Conservation (phyloP, 768 basidiomycete species). For the Clitopilus passeckerianus region DNA sequence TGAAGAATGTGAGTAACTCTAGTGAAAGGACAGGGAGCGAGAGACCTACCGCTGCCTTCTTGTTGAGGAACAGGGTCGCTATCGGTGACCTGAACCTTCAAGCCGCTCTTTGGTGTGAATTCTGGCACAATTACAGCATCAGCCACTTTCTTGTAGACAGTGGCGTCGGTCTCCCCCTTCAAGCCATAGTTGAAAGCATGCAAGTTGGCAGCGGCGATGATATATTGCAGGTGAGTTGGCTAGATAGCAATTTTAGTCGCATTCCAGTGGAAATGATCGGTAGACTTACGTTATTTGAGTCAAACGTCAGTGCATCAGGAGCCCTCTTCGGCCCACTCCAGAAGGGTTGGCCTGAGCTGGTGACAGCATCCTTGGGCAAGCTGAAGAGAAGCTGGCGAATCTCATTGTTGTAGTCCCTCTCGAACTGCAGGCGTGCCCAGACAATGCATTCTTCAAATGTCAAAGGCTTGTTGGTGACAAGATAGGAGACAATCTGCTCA, state of each 20-base stretch:
- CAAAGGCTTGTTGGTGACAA: conserved; percentile 89
- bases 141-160: conserved; percentile 77
- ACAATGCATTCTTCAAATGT: conserved; percentile 96
- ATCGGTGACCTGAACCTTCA: conserved; percentile 92
- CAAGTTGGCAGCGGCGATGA: conserved; percentile 91
- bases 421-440: conserved; percentile 95
- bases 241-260: conserved; percentile 21
- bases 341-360: conserved; percentile 92
- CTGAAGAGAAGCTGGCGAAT: conserved; percentile 92
- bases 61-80: conserved; percentile 77
- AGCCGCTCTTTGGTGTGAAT: conserved; percentile 88
- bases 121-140: conserved; percentile 83
- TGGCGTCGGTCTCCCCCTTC: conserved; percentile 78
- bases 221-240: conserved; percentile 83
- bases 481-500: conserved; percentile 81
- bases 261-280: conserved; percentile 5
- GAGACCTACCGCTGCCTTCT: conserved; percentile 33
- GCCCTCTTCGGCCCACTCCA: conserved; percentile 99
- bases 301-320: conserved; percentile 84
- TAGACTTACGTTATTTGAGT: conserved; percentile 73
- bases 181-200: conserved; percentile 98
- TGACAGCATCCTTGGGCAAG: conserved; percentile 90
- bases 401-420: conserved; percentile 88
- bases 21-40: neutral
- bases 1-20: too few relatives aligned